Conservation (phyloP, 306 rosid species). For the Luffa acutangula region DNA sequence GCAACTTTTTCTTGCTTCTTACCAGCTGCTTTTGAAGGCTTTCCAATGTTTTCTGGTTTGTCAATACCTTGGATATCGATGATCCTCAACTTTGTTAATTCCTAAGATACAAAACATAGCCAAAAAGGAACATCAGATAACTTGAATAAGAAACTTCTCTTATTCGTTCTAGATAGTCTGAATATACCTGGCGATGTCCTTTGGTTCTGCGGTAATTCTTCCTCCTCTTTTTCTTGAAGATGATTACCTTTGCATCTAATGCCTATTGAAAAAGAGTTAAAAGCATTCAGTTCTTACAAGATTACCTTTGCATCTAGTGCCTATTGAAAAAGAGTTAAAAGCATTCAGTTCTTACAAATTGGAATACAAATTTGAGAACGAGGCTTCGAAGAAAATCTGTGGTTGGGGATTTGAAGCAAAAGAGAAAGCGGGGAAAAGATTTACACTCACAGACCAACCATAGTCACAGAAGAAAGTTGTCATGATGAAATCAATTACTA, state of each 20-base stretch:
- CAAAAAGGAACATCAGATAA: slow-evolving; percentile 10
- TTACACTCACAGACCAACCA: not conserved
- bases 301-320: slow-evolving; percentile 81
- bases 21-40: slow-evolving; percentile 42
- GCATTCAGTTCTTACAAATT: not conserved
- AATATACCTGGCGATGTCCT: slow-evolving; percentile 83
- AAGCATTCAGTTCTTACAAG: not conserved
- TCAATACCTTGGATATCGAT: slow-evolving; percentile 77
- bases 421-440: not conserved
- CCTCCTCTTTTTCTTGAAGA: slow-evolving; percentile 92
- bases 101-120: slow-evolving; percentile 35
- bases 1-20: slow-evolving; percentile 24
- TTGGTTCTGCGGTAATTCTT: slow-evolving; percentile 82
- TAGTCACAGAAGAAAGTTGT: not conserved
- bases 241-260: slow-evolving; percentile 70
- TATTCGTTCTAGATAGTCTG: not conserved
- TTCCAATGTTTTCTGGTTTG: slow-evolving; percentile 37
- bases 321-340: slow-evolving; percentile 23
- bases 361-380: not conserved
- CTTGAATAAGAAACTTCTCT: not conserved
- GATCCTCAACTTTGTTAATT: slow-evolving; percentile 86
- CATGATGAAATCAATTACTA: not conserved
- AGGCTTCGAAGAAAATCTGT: not conserved
- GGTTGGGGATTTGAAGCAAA: not conserved
- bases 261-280: slow-evolving; percentile 38